phyloP scores from a whole-genome alignment of 139 green algal species.

The Pycnococcus provasolii region DNA sequence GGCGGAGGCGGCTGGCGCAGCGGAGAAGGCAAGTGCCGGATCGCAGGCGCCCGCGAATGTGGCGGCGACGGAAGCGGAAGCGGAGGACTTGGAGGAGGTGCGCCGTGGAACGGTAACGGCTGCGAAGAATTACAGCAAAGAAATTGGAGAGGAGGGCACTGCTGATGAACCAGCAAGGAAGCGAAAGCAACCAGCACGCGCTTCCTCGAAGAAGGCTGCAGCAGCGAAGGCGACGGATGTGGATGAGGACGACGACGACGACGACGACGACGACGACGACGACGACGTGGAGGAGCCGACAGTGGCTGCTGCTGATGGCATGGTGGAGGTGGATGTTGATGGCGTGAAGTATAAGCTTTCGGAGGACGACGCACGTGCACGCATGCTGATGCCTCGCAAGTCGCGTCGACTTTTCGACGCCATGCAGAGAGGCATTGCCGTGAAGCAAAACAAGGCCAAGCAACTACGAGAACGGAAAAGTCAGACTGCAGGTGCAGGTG shows the following conservation, averaged over 20 bases:
- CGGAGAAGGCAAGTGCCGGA: not conserved
- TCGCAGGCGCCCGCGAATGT: not conserved
- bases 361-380: constrained; percentile 57
- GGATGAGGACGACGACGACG: not conserved
- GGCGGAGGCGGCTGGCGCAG: constrained; percentile 36
- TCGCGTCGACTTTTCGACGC: constrained; percentile 70
- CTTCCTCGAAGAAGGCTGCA: not conserved
- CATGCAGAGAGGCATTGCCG: constrained; percentile 37
- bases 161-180: too few species aligned
- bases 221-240: not conserved
- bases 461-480: too few species aligned
- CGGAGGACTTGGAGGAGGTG: constrained; percentile 23
- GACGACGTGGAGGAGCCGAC: constrained; percentile 13
- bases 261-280: not conserved
- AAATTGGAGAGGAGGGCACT: too few species aligned
- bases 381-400: constrained; percentile 88
- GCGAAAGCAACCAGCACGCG: too few species aligned
- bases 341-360: constrained; percentile 21
- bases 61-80: not conserved
- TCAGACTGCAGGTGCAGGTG: too few species aligned
- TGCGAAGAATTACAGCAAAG: too few species aligned
- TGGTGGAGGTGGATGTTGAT: not conserved
- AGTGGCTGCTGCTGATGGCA: not conserved
- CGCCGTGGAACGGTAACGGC: too few species aligned
- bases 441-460: too few species aligned